Evolutionary conservation across 1,284 basidiomycete genomes (phyloP), one percentile per base, ranked within the genome.

Genomic region (Austroboletus novae-zelandiae): DNA sequence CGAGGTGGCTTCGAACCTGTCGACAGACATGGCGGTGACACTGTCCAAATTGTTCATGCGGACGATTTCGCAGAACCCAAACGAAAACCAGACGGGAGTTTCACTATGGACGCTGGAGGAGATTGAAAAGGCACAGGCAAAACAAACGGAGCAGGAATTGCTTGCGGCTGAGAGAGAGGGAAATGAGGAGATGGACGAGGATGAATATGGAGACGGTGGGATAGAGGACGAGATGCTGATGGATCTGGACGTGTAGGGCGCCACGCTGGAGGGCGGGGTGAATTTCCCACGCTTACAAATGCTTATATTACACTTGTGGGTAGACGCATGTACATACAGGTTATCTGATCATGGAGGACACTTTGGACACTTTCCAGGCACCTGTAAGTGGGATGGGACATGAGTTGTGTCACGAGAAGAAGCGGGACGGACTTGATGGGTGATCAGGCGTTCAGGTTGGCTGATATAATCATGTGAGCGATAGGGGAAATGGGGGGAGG

Each of bases 21-120:
- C 97, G 9, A 99, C 95, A 9, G 97, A 99, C 69, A 98, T 99
- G 92, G 96, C 96, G 9, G 76, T 99, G 53, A 94, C 94, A 5
- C 78, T 98, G 53, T 94, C 94, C 51, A 98, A 98, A 72, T 76
- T 94, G 43, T 99, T 99, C 72, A 95, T 99, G 82, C 84, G 97
- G 6, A 89, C 91, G 35, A 99, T 99, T 68, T 98, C 95, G 9
- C 97, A 99, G 71, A 95, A 94, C 59, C 91, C 89, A 46, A 93
- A 94, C 57, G 92, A 96, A 69, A 94, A 94, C 57, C 87, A 95
- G 73, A 97, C 94, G 8, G 94, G 95, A 0, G 79, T 99, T 43
- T 95, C 91, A 37, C 74, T 98, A 40, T 99, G 97, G 97, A 94
- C 92, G 32, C 67, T 95, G 9, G 86, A 88, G 59, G 91, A 97